Evolutionary conservation across 495 filamentous ascomycete genomes (phyloP).

Genomic region (Xylaria scruposa): DNA sequence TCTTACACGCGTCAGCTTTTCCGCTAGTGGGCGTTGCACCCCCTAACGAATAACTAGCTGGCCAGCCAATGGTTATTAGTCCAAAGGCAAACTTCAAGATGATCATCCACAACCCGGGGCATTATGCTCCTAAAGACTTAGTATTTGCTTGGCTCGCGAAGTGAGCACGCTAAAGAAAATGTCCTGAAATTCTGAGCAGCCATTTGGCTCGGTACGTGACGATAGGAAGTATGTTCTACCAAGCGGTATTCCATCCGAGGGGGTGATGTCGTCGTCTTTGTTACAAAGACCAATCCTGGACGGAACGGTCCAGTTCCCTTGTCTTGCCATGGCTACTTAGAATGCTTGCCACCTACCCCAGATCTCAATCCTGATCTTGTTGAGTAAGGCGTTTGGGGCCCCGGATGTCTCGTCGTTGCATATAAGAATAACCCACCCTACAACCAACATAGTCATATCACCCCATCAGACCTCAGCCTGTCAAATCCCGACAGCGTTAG

Average conservation of each 20-base stretch:
- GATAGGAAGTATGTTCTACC: constrained; percentile 18
- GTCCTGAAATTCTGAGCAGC: background rate
- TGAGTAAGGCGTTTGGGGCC: background rate
- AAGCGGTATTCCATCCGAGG: constrained; percentile 4
- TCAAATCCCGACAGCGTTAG: background rate
- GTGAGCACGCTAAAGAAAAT: constrained; percentile 3
- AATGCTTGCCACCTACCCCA: constrained; percentile 4
- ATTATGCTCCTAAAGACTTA: constrained; percentile 11
- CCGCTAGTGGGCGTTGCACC: background rate
- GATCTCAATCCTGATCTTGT: constrained; percentile 13
- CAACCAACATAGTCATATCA: background rate
- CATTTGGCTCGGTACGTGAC: background rate
- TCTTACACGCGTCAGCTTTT: constrained; percentile 10
- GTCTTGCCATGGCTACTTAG: background rate
- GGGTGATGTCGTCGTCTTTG: background rate
- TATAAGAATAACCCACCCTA: constrained; percentile 16
- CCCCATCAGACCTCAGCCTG: background rate
- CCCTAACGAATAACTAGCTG: background rate
- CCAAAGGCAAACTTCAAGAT: background rate
- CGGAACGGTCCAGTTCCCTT: background rate
- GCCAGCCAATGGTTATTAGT: background rate
- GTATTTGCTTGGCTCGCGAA: background rate
- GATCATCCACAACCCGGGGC: background rate
- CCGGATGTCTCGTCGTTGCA: constrained; percentile 10
- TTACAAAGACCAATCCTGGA: background rate